Base-by-base conservation (phyloP, 2,329 filamentous ascomycete genomes). In the Drechmeria coniospora region DNA sequence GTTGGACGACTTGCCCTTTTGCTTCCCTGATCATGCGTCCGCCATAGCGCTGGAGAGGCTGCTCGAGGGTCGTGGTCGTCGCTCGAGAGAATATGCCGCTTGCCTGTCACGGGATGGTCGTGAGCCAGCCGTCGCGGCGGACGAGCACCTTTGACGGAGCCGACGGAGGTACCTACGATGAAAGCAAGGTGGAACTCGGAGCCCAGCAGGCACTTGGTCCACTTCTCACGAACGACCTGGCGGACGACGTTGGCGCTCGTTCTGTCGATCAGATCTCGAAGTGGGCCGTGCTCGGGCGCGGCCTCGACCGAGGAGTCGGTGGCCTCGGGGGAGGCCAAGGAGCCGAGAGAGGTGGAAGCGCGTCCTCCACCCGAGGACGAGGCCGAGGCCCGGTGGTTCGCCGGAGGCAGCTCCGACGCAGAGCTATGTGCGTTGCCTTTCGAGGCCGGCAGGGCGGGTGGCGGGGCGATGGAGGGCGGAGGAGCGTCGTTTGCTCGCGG, bases 131-230 rank as follows among this genome's bases (percentile, higher is more conserved):
- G n/a, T n/a, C n/a, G n/a, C n/a, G n/a, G n/a, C n/a, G n/a, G n/a
- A n/a, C n/a, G n/a, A n/a, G n/a, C n/a, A n/a, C n/a, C n/a, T n/a
- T n/a, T n/a, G n/a, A n/a, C n/a, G n/a, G n/a, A n/a, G n/a, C n/a
- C 15, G 11, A 17, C 13, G 24, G 22, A 13, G n/a, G 29, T 25
- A 58, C 63, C 52, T 43, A 70, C 64, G 29, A 69, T 31, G 34
- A 70, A 70, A 2, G 57, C 54, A 23, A 57, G 49, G 33, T 70
- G 65, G 32, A 63, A 68, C 8, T 65, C 58, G 4, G 60, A 63
- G 8, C 65, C 65, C 4, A 59, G 30, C 3, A 68, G 35, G 12
- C 57, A 57, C 36, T 59, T 65, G 23, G 63, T 49, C 59, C 63
- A 67, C 30, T 60, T 53, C 34, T 67, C 64, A 15, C 65, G 53